Evolutionary conservation across 192 early-diverging fungal species (phyloP).

Genomic region (Lobosporangium transversale): DNA sequence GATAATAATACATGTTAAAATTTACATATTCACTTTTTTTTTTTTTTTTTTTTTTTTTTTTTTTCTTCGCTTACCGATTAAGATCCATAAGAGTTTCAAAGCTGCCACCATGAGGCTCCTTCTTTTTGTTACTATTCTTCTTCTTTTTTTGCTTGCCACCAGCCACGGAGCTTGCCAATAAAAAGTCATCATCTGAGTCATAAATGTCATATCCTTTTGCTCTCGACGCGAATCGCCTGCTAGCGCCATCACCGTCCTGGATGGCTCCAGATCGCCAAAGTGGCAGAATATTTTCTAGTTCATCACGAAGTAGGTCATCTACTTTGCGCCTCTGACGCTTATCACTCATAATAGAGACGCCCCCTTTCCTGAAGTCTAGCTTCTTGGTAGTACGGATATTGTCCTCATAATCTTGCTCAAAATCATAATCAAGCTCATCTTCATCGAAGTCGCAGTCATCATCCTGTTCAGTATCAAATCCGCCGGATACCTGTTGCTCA

Average conservation of each 20-base stretch:
- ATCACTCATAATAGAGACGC: conserved; percentile 15
- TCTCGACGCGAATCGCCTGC: conserved; percentile 26
- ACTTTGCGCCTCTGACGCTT: conserved; percentile 37
- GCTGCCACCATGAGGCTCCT: conserved; percentile 28
- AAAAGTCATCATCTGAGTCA: conserved; percentile 42
- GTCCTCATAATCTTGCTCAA: conserved; percentile 44
- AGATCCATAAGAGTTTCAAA: conserved; percentile 35
- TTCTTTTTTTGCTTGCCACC: conserved; percentile 17
- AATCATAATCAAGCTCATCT: conserved; percentile 41
- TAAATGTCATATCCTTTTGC: conserved; percentile 48
- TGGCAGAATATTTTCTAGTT: conserved; percentile 29
- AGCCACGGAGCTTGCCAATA: conserved; percentile 1
- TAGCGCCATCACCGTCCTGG: conserved; percentile 37
- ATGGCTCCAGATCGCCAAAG: conserved; percentile 39
- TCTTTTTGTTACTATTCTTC: conserved; percentile 20
- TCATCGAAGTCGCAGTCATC: conserved; percentile 14
- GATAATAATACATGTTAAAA: background rate
- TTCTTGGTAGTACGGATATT: conserved; percentile 32
- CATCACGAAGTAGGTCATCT: conserved; percentile 38
- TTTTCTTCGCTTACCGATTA: conserved; percentile 15
- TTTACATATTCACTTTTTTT: background rate
- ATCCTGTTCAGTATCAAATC: conserved; percentile 14
- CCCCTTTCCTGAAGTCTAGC: conserved; percentile 33
- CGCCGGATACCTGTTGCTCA: conserved; percentile 26
- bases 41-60: background rate